phyloP scores from a whole-genome alignment of 2,329 filamentous ascomycete species.

The Cytospora piceicola region DNA sequence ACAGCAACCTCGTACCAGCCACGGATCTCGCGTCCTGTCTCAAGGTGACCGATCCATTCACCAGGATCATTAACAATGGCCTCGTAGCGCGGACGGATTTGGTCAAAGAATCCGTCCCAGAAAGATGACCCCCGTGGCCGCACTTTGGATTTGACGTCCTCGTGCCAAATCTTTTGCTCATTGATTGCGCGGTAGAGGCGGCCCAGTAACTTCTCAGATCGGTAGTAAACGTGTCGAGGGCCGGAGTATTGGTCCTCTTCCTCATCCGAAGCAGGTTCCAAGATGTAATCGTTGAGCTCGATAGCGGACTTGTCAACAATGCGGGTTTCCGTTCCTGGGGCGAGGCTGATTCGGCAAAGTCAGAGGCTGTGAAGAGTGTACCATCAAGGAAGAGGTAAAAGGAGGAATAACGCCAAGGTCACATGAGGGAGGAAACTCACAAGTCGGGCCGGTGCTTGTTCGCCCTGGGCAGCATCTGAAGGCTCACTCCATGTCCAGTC shows the following conservation, averaged over 20 bases:
- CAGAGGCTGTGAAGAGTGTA: slow-evolving; percentile 5
- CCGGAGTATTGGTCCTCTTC: slow-evolving; percentile 52
- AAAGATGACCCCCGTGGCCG: slow-evolving; percentile 42
- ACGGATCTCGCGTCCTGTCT: slow-evolving; percentile 48
- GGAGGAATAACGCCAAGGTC: background rate
- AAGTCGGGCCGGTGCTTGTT: slow-evolving; percentile 57
- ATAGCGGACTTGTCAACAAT: slow-evolving; percentile 52
- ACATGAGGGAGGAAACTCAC: slow-evolving; percentile 43
- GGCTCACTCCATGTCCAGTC: slow-evolving; percentile 67
- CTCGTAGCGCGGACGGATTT: slow-evolving; percentile 37
- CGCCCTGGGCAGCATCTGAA: slow-evolving; percentile 47
- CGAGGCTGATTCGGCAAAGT: slow-evolving; percentile 42
- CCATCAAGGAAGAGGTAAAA: too few relatives aligned
- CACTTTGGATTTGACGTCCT: slow-evolving; percentile 47
- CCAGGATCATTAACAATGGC: slow-evolving; percentile 32
- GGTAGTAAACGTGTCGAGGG: slow-evolving; percentile 61
- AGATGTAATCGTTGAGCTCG: slow-evolving; percentile 41
- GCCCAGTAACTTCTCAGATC: slow-evolving; percentile 70
- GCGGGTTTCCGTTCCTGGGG: slow-evolving; percentile 49
- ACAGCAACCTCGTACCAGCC: slow-evolving; percentile 52
- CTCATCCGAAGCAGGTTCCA: slow-evolving; percentile 40
- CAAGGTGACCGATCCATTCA: slow-evolving; percentile 40
- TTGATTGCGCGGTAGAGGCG: slow-evolving; percentile 73
- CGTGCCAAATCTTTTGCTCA: slow-evolving; percentile 66
- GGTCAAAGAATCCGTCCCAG: slow-evolving; percentile 48